Evolutionary conservation across 345 rosid species (phyloP), one percentile per base, ranked within the genome.

Genomic region (Adansonia digitata): DNA sequence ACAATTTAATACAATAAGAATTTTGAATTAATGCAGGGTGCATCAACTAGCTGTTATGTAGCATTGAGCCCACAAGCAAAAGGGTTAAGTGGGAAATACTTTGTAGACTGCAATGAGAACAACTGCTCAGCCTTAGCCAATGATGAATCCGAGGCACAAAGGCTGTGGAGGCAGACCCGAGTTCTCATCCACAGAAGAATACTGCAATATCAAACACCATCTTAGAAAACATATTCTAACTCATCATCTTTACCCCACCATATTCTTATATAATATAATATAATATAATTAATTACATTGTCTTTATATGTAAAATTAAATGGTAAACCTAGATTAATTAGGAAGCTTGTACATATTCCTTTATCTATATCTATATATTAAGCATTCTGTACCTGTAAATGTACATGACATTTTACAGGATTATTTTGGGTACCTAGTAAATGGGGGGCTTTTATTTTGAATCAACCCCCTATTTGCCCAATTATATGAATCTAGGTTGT

Each of bases 21-120:
- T 5, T 76, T 69, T 35, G 53, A 24, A 20, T 40, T 2, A 42
- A 11, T 78, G 80, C 87, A 94, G 97, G 98, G 98, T 7, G 97
- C 98, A 78, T 83, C 98, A 10, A 94, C 98, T 31, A 92, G 97
- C 69, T 94, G 98, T 81, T 91, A 94, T 63, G 94, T 86, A 27
- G 97, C 98, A 35, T 66, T 94, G 81, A 94, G 93, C 79, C 90
- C 89, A 63, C 77, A 88, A 65, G 37, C 71, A 71, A 86, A 83
- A 71, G 92, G 90, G 8, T 77, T 80, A 45, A 87, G 84, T 66
- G 97, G 98, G 35, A 90, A 84, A 63, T 94, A 92, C 80, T 94
- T 94, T 77, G 88, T 90, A 74, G 98, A 94, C 78, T 94, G 97
- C 75, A 94, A 94, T 42, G 98, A 91, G 45, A 83, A 84, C 13